Conservation (phyloP, 2,329 filamentous ascomycete genomes). For the Pseudocercospora eumusae region DNA sequence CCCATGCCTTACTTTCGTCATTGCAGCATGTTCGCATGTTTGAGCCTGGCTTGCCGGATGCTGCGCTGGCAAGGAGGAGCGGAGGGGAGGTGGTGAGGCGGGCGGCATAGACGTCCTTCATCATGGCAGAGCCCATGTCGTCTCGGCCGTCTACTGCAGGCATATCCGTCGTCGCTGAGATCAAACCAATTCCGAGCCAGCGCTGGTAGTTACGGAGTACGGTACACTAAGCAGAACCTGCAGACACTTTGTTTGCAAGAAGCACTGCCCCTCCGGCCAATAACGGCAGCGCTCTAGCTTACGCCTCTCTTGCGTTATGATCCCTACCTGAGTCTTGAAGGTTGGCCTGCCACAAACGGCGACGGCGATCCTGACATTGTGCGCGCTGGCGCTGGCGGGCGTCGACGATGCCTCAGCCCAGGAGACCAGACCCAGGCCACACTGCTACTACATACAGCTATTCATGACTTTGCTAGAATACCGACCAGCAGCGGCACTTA, state of each 20-base stretch:
- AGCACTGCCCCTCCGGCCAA: slow-evolving; percentile 19
- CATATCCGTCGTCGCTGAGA: slow-evolving; percentile 9
- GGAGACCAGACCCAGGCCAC: background rate
- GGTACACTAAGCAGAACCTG: slow-evolving; percentile 18
- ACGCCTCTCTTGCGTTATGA: slow-evolving; percentile 34
- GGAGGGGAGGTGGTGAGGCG: too few species aligned
- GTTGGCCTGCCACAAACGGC: slow-evolving; percentile 32
- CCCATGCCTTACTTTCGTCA: slow-evolving; percentile 8
- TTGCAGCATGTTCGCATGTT: slow-evolving; percentile 18
- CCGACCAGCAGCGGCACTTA: slow-evolving; percentile 2
- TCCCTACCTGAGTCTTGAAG: slow-evolving; percentile 29
- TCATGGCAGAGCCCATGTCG: background rate
- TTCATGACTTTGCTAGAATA: slow-evolving; percentile 1
- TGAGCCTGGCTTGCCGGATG: slow-evolving; percentile 5
- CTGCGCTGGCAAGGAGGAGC: slow-evolving; percentile 2
- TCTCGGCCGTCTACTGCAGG: slow-evolving; percentile 9
- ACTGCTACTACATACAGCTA: background rate
- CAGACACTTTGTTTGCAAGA: slow-evolving; percentile 13
- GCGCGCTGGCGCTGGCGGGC: background rate
- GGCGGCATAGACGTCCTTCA: background rate
- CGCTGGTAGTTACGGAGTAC: slow-evolving; percentile 1
- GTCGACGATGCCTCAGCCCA: too few species aligned
- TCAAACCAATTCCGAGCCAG: slow-evolving; percentile 10
- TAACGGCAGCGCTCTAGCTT: slow-evolving; percentile 22
- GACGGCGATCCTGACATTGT: slow-evolving; percentile 23